Evolutionary conservation across 345 rosid genomes (phyloP).

Genomic region (Dovyalis caffra): DNA sequence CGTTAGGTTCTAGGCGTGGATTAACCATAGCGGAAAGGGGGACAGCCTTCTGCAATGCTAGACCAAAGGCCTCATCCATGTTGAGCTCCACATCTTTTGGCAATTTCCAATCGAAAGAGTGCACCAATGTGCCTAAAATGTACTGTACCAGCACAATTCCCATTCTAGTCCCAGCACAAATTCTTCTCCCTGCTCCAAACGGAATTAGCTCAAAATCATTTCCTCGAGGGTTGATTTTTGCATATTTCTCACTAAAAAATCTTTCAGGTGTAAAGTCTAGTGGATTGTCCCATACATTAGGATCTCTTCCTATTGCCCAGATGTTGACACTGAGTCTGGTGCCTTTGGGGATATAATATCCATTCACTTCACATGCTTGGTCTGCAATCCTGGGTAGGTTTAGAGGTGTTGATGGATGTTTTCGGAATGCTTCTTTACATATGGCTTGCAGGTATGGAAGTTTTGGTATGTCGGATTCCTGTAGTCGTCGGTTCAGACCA

Average conservation of each 20-base stretch:
- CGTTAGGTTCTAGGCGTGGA: slow-evolving; percentile 41
- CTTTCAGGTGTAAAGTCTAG: slow-evolving; percentile 44
- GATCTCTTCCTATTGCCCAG: slow-evolving; percentile 70
- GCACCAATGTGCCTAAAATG: slow-evolving; percentile 48
- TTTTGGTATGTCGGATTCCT: slow-evolving; percentile 50
- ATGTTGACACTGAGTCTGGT: slow-evolving; percentile 49
- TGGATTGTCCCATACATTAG: slow-evolving; percentile 51
- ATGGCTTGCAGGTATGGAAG: slow-evolving; percentile 53
- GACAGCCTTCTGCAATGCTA: slow-evolving; percentile 53
- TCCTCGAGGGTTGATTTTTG: slow-evolving; percentile 43
- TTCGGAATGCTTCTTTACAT: slow-evolving; percentile 54
- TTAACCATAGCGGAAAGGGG: slow-evolving; percentile 46
- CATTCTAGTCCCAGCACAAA: slow-evolving; percentile 60
- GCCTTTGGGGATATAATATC: slow-evolving; percentile 46
- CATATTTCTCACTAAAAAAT: slow-evolving; percentile 29
- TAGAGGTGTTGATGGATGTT: slow-evolving; percentile 58
- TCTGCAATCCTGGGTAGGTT: slow-evolving; percentile 44
- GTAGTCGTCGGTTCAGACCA: slow-evolving; percentile 45
- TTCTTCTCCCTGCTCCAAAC: slow-evolving; percentile 54
- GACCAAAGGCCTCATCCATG: slow-evolving; percentile 62
- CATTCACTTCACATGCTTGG: slow-evolving; percentile 44
- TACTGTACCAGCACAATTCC: slow-evolving; percentile 51
- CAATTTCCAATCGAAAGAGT: slow-evolving; percentile 55
- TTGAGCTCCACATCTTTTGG: slow-evolving; percentile 33
- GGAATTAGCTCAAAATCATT: slow-evolving; percentile 54